Evolutionary conservation across 208 protist genomes (phyloP).

Genomic region (Angomonas deanei): DNA sequence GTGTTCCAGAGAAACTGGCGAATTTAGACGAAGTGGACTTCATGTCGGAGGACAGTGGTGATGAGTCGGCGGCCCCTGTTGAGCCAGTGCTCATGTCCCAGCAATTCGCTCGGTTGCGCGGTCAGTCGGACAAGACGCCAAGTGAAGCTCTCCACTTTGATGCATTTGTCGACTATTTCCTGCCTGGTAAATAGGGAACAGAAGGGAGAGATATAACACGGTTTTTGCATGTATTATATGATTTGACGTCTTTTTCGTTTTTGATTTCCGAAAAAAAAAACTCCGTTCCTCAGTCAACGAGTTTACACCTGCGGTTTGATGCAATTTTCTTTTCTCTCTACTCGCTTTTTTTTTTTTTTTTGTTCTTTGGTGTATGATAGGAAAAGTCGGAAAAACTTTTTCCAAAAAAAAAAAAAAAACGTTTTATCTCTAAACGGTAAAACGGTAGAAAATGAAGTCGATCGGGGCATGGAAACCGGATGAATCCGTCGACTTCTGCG

Average conservation of each 20-base stretch:
- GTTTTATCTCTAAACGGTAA: too few relatives aligned
- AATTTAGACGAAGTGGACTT: background rate
- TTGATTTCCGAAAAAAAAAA: background rate
- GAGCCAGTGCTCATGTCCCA: background rate
- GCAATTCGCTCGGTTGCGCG: background rate
- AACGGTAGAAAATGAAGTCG: conserved; percentile 1
- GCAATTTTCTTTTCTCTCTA: background rate
- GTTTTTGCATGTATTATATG: background rate
- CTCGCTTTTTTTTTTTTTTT: too few relatives aligned
- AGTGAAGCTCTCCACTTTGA: background rate
- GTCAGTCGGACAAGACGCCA: background rate
- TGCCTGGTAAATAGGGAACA: background rate
- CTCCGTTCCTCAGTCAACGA: too few relatives aligned
- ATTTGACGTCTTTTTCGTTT: background rate
- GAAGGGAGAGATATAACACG: background rate
- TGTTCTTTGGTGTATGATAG: too few relatives aligned
- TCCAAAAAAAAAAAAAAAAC: too few relatives aligned
- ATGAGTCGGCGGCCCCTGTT: background rate
- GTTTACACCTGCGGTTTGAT: too few relatives aligned
- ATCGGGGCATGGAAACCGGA: background rate
- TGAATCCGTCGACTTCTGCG: conserved; percentile 14
- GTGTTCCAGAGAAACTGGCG: background rate
- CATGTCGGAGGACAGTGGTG: background rate
- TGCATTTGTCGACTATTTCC: background rate
- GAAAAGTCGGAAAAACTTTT: too few relatives aligned